Evolutionary conservation across 768 basidiomycete species (phyloP), one percentile per base, ranked within the genome.

Genomic region (Leucosporidium creatinivorum): DNA sequence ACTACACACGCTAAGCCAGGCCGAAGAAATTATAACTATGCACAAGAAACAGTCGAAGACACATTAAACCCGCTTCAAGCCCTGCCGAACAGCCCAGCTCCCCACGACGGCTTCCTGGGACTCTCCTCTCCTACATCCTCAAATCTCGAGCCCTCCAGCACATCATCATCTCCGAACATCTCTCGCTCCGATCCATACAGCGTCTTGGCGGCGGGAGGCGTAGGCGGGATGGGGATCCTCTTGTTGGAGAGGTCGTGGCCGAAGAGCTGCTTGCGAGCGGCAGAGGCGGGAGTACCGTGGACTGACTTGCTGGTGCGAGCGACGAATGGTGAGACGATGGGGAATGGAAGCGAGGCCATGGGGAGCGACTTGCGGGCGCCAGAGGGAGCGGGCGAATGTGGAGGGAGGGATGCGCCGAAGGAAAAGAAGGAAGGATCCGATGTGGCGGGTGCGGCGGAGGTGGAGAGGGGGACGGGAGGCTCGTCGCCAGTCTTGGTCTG

Each of bases 341-440:
- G 62, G 56, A 66, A 66, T 28, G 69, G 62, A 25, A 70, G 65
- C 4, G 28, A 12, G 4, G 65, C 36, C 13, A 63, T 31, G 4
- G 69, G 69, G 18, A 70, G 58, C 18, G 69, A 70, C 56, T 69
- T 69, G 50, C 68, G 54, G 0, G 63, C 15, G 0, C 25, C 33
- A 21, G 30, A 1, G 18, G 62, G 39, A 8, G 59, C 49, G 33
- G 28, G 58, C 21, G 7, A 61, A 28, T 6, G 64, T 49, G 39
- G 21, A 23, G 2, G 62, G 52, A 30, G 36, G 52, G 21, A 44
- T 6, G 39, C 39, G 39, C 39, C 39, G 39, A 44, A 26, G 26
- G 69, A 36, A 59, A 70, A 70, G 65, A 66, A 70, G n/a, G 54
- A 7, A 8, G 69, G 69, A 48, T 70, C 69, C 28, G 54, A 39